A percentile compares a stretch with the other conserved stretches of the same genome.
Conservation (phyloP, 805 yeast species). For the Kuraishia borneana region DNA sequence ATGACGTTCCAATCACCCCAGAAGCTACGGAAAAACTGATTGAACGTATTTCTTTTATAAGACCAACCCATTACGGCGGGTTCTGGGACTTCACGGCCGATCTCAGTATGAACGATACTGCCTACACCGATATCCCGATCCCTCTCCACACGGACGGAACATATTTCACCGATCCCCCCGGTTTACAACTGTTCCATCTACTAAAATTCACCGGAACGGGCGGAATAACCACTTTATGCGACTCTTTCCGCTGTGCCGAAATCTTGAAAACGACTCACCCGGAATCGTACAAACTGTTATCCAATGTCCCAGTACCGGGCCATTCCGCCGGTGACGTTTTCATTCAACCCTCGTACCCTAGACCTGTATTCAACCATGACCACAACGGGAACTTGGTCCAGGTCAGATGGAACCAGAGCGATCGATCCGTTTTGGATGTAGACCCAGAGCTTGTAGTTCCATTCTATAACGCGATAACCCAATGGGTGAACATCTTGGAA, state of each 20-base stretch:
- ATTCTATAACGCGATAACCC: conserved; percentile 45
- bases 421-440: conserved; percentile 51
- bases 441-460: conserved; percentile 31
- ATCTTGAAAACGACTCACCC: conserved; percentile 34
- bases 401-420: conserved; percentile 64
- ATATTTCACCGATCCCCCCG: conserved; percentile 66
- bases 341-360: conserved; percentile 43
- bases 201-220: conserved; percentile 51
- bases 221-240: conserved; percentile 58
- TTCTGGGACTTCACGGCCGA: conserved; percentile 74
- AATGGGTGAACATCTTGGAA: conserved; percentile 44
- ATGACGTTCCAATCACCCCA: conserved; percentile 48
- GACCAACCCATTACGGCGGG: conserved; percentile 71
- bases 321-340: conserved; percentile 70
- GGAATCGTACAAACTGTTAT: conserved; percentile 37
- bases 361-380: conserved; percentile 49
- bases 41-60: conserved; percentile 44
- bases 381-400: conserved; percentile 40
- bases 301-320: conserved; percentile 45
- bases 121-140: conserved; percentile 58
- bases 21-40: conserved; percentile 48
- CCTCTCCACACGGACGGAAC: conserved; percentile 66
- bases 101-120: conserved; percentile 56
- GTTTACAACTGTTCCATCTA: conserved; percentile 57
- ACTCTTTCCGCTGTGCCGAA: conserved; percentile 52